Percentiles rank a stretch among this genome's conserved stretches.
phyloP scores from a whole-genome alignment of 108 stramenopile species.

The Discostella pseudostelligera region DNA sequence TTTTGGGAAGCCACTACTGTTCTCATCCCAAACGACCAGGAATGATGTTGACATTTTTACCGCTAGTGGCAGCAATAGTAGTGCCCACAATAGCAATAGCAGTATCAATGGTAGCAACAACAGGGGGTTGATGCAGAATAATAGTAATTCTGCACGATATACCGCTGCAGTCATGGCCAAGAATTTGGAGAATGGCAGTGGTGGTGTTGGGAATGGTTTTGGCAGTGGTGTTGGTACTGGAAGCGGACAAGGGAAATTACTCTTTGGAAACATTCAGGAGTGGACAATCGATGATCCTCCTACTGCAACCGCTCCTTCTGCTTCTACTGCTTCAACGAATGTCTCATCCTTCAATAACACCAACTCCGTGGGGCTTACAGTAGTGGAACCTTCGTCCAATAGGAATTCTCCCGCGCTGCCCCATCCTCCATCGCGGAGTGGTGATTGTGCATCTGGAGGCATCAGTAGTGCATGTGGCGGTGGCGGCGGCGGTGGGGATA shows the following conservation, averaged over 20 bases:
- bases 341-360: conserved; percentile 11
- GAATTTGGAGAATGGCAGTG: background rate
- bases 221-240: no score
- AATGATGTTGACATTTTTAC: background rate
- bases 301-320: background rate
- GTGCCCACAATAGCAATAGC: background rate
- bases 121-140: no score
- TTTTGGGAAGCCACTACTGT: no score
- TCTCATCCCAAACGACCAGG: no score
- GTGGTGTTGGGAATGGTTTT: no score
- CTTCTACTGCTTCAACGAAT: background rate
- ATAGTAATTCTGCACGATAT: background rate
- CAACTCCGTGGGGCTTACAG: conserved; percentile 53
- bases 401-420: conserved; percentile 40
- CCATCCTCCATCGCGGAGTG: conserved; percentile 4
- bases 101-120: background rate
- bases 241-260: background rate
- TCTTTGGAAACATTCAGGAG: background rate
- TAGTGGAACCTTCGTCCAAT: conserved; percentile 59
- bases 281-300: background rate
- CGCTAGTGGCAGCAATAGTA: background rate
- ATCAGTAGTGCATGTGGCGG: background rate
- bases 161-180: conserved; percentile 23
- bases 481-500: no score
- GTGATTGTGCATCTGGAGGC: background rate